Conservation (phyloP, 371 early-diverging fungal genomes). For the Mycotypha africana region DNA sequence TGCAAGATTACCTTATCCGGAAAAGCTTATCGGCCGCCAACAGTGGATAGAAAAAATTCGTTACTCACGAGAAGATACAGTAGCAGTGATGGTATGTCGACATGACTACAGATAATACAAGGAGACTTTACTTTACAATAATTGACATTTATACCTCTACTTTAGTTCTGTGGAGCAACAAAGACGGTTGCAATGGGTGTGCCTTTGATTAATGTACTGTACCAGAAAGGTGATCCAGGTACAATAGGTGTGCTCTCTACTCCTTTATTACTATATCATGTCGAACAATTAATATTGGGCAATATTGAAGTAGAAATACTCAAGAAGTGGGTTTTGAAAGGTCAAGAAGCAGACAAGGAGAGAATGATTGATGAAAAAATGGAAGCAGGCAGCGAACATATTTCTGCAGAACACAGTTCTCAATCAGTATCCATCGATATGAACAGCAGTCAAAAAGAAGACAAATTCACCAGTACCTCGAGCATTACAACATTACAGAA, state of each 20-base stretch:
- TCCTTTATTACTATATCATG: constrained; percentile 69
- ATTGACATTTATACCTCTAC: too few species aligned
- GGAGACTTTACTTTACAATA: not conserved
- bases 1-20: constrained; percentile 33
- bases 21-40: constrained; percentile 1
- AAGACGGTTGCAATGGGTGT: constrained; percentile 78
- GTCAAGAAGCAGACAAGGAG: constrained; percentile 1
- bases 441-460: too few species aligned
- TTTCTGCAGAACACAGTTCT: too few species aligned
- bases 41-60: constrained; percentile 19
- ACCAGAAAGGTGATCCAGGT: constrained; percentile 42
- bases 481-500: too few species aligned
- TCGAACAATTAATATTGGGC: constrained; percentile 60
- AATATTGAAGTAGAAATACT: constrained; percentile 24
- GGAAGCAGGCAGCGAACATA: not conserved
- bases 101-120: not conserved
- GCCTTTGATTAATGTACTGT: constrained; percentile 72
- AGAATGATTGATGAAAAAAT: not conserved
- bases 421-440: too few species aligned
- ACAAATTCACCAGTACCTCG: too few species aligned
- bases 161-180: constrained; percentile 61
- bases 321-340: constrained; percentile 17
- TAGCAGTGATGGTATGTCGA: constrained; percentile 49
- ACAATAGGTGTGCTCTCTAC: constrained; percentile 59
- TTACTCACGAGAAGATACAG: constrained; percentile 48